Base-by-base conservation (phyloP, 192 early-diverging fungal species). In the Diversispora eburnea region DNA sequence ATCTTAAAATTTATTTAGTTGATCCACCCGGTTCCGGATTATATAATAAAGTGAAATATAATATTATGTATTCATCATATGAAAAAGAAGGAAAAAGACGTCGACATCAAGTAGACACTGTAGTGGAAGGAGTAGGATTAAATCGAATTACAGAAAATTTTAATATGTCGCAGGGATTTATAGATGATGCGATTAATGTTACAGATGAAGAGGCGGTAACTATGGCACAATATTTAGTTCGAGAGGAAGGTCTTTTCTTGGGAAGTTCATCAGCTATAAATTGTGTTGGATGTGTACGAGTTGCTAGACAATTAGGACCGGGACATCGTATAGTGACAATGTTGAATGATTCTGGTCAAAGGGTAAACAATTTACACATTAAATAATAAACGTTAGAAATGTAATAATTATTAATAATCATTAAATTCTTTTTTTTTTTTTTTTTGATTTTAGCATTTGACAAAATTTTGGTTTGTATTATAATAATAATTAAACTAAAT, bases 21-120 rank as follows among this genome's bases (percentile, higher is more conserved):
- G 97, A 99, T 70, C 97, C 97, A 13, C 89, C 88, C 67, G 97
- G 97, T 17, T 97, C 95, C 0, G 95, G 95, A 5, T 76, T 99
- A 52, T 95, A 88, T 74, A 89, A 96, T 83, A 93, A 92, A 67
- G 88, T 99, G 78, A 93, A 93, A 75, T 90, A 94, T 79, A 90
- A 90, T 58, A 87, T 95, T 75, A 91, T 99, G 93, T 99, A 94
- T 81, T 83, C 94, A 5, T 84, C 87, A 1, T 88, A 84, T 2
- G 96, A 99, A 76, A 85, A 88, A 47, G 97, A 99, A 76, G 97
- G 97, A 8, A 91, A 86, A 7, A 79, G 97, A 33, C 84, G 85
- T 58, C 89, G 97, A 8, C 95, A 99, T 79, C 97, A 99, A 77
- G 92, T 98, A n/a, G 97, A 99, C 75, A 92, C 97, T 42, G 86